phyloP scores from a whole-genome alignment of 768 basidiomycete genomes.

The Tricholoma flavovirens region DNA sequence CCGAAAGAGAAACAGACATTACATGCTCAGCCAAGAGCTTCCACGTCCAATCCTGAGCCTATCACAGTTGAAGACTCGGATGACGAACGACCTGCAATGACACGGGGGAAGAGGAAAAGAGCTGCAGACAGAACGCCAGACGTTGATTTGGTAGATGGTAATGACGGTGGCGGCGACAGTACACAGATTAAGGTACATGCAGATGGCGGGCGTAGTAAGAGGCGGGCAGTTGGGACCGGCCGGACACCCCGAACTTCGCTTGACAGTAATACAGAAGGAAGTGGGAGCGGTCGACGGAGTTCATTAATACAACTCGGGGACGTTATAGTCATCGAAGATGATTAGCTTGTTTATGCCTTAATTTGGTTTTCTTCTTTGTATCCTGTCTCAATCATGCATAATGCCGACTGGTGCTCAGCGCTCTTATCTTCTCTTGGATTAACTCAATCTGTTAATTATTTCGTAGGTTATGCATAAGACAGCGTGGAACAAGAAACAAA shows the following conservation, averaged over 20 bases:
- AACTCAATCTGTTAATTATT: not conserved
- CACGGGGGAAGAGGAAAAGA: constrained; percentile 30
- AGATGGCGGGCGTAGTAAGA: constrained; percentile 11
- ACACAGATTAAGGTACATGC: constrained; percentile 12
- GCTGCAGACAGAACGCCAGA: constrained; percentile 18
- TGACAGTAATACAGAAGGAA: constrained; percentile 8
- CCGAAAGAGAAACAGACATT: constrained; percentile 33
- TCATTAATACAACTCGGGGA: constrained; percentile 25
- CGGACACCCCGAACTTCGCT: constrained; percentile 13
- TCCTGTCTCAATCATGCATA: not conserved
- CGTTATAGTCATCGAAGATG: constrained; percentile 39
- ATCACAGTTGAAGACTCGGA: constrained; percentile 27
- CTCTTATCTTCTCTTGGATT: not conserved
- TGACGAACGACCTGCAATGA: constrained; percentile 11
- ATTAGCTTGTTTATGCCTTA: constrained; percentile 3
- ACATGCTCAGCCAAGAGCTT: constrained; percentile 13
- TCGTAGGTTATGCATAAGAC: not conserved
- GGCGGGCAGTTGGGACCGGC: constrained; percentile 15
- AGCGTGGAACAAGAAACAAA: not conserved
- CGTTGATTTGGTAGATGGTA: constrained; percentile 26
- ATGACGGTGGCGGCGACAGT: constrained; percentile 16
- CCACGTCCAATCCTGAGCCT: constrained; percentile 7
- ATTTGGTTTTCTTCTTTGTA: not conserved
- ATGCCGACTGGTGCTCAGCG: not conserved
- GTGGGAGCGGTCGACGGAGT: constrained; percentile 11